Evolutionary conservation across 2,329 filamentous ascomycete genomes (phyloP), one percentile per base, ranked within the genome.

Genomic region (Calonectria hongkongensis): DNA sequence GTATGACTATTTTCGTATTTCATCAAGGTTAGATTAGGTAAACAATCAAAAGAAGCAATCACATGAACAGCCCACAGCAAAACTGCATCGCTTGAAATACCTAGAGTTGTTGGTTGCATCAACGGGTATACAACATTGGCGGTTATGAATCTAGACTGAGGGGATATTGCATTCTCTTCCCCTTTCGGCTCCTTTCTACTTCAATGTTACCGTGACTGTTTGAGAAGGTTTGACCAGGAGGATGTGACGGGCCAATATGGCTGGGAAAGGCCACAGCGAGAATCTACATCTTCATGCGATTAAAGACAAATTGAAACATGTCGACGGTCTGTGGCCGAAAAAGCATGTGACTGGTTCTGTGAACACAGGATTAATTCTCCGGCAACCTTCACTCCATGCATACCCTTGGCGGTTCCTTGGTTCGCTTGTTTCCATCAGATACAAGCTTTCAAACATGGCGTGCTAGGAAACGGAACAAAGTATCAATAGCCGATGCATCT

Each of bases 341-440:
- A 18, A 13, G 41, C 58, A 63, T 63, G 58, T 63, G 58, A 63
- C 39, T 28, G 41, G 18, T 63, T 41, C 3, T 41, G 39, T 63
- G 41, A 47, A 41, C 39, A 47, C 58, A 45, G 8, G 41, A 13
- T 47, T 27, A 43, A 33, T 43, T 33, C 39, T n/a, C 27, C 36
- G 48, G 25, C 47, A 15, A 39, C 54, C 56, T 48, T n/a, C 27
- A 21, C 66, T 30, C 33, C 16, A 25, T 21, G 41, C 33, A 43
- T 43, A 43, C 21, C 56, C 54, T 62, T 27, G 56, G 33, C 56
- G 36, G 18, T 36, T 68, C 56, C 54, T 62, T 27, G 56, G 30
- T 25, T 63, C 66, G 56, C 66, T 62, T 63, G 66, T 69, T 69
- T 69, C 45, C 54, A 47, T 54, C 33, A 45, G 18, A 47, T 51